Evolutionary conservation across 805 yeast genomes (phyloP).

Genomic region (Candida germanica): DNA sequence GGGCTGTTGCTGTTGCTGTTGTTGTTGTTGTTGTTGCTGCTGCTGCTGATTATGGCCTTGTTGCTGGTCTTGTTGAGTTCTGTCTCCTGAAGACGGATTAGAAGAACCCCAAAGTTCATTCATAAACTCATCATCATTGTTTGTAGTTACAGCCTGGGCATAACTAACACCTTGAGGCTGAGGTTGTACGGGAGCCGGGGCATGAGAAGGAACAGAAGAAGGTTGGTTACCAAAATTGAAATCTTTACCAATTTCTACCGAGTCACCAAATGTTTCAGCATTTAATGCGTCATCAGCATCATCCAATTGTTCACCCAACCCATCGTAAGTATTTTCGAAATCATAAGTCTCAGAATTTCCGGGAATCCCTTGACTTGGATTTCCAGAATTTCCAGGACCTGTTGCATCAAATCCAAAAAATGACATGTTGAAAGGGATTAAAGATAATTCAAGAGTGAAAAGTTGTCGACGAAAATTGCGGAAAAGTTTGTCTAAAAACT

Average conservation of each 20-base stretch:
- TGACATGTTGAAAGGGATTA: constrained; percentile 46
- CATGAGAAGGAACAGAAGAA: not conserved
- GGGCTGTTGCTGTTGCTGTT: constrained; percentile 15
- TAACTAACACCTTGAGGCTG: constrained; percentile 31
- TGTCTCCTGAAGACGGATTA: constrained; percentile 21
- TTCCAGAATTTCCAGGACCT: constrained; percentile 27
- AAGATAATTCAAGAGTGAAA: constrained; percentile 1
- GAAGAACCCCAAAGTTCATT: constrained; percentile 43
- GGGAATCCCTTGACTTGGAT: constrained; percentile 11
- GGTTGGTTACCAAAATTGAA: constrained; percentile 52
- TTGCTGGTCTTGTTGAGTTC: not conserved
- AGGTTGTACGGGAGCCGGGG: constrained; percentile 8
- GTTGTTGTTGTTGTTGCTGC: constrained; percentile 22
- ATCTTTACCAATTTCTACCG: constrained; percentile 53
- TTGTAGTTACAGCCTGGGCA: constrained; percentile 36
- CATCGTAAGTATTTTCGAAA: constrained; percentile 82
- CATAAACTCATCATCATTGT: constrained; percentile 45
- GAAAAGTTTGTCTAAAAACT: constrained; percentile 2
- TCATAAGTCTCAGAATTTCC: constrained; percentile 46
- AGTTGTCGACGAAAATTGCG: constrained; percentile 7
- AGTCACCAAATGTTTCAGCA: constrained; percentile 72
- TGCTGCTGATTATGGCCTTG: too few species aligned
- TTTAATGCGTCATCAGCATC: constrained; percentile 78
- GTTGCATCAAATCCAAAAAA: constrained; percentile 63
- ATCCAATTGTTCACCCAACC: constrained; percentile 61